Conservation (phyloP, 768 basidiomycete genomes). For the Russula virescens region DNA sequence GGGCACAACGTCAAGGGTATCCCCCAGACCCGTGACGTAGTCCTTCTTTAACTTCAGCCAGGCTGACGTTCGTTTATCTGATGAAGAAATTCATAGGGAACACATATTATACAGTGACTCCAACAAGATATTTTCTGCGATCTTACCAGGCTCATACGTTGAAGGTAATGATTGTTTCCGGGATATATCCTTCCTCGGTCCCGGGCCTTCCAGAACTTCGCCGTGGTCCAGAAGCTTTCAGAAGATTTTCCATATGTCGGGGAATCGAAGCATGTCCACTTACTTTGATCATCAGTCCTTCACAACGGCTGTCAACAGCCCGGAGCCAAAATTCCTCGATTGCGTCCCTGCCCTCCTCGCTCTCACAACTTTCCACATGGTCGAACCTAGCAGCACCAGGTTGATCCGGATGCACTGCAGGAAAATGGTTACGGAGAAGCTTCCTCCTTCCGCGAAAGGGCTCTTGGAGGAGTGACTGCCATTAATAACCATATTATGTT, state of each 20-base stretch:
- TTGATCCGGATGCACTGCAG: conserved; percentile 42
- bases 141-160: conserved; percentile 73
- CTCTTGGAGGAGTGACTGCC: conserved; percentile 58
- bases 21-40: conserved; percentile 76
- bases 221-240: conserved; percentile 60
- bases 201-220: conserved; percentile 33
- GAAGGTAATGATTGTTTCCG: conserved; percentile 69
- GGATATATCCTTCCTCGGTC: conserved; percentile 34
- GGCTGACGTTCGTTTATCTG: conserved; percentile 76
- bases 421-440: conserved; percentile 59
- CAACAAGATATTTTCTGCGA: conserved; percentile 14
- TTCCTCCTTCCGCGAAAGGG: conserved; percentile 67
- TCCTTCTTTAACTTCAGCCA: conserved; percentile 95
- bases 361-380: conserved; percentile 70
- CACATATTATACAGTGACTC: not conserved
- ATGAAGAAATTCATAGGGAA: not conserved
- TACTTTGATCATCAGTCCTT: conserved; percentile 94
- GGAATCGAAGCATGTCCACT: conserved; percentile 20
- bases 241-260: conserved; percentile 4
- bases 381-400: conserved; percentile 52
- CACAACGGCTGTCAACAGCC: conserved; percentile 71
- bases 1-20: conserved; percentile 66
- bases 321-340: conserved; percentile 73
- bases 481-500: conserved; percentile 12
- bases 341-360: conserved; percentile 51